Percentiles rank a stretch among this genome's conserved stretches.
Evolutionary conservation across 768 basidiomycete genomes (phyloP).

Genomic region (Imleria badia): DNA sequence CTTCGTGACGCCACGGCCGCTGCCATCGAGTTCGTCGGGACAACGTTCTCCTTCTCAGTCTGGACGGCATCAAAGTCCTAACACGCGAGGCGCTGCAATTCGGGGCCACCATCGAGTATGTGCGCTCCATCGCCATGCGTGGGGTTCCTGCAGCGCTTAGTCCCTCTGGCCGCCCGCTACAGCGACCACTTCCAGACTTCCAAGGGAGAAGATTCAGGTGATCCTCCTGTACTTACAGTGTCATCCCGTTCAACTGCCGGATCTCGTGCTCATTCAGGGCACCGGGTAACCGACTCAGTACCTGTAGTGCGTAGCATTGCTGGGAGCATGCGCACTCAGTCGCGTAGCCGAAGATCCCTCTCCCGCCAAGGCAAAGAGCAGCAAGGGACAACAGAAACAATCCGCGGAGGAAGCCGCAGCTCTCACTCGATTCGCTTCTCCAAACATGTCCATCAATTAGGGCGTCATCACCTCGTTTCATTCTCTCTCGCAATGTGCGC

Average conservation of each 20-base stretch:
- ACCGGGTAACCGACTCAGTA: slow-evolving; percentile 11
- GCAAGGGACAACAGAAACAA: slow-evolving; percentile 53
- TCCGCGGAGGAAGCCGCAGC: slow-evolving; percentile 32
- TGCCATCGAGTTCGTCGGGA: too few relatives aligned
- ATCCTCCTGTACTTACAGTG: slow-evolving; percentile 63
- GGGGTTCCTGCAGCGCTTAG: too few relatives aligned
- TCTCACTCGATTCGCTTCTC: too few relatives aligned
- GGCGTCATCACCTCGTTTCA: slow-evolving; percentile 64
- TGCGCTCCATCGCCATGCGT: too few relatives aligned
- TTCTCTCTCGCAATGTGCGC: slow-evolving; percentile 64
- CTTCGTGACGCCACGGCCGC: too few relatives aligned
- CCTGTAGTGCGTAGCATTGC: slow-evolving; percentile 42
- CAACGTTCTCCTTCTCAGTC: too few relatives aligned
- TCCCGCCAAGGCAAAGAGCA: slow-evolving; percentile 37
- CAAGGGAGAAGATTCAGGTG: too few relatives aligned
- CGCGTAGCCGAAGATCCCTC: slow-evolving; percentile 38
- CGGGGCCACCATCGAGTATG: too few relatives aligned
- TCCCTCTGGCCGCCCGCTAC: too few relatives aligned
- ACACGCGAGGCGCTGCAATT: too few relatives aligned
- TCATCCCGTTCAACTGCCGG: slow-evolving; percentile 38
- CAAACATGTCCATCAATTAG: slow-evolving; percentile 63
- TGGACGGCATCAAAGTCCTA: too few relatives aligned
- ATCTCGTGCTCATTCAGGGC: slow-evolving; percentile 27
- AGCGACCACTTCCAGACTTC: too few relatives aligned
- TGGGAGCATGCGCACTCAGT: slow-evolving; percentile 46